Conservation (phyloP, 768 basidiomycete species). For the Agaricus sinodeliciosus region DNA sequence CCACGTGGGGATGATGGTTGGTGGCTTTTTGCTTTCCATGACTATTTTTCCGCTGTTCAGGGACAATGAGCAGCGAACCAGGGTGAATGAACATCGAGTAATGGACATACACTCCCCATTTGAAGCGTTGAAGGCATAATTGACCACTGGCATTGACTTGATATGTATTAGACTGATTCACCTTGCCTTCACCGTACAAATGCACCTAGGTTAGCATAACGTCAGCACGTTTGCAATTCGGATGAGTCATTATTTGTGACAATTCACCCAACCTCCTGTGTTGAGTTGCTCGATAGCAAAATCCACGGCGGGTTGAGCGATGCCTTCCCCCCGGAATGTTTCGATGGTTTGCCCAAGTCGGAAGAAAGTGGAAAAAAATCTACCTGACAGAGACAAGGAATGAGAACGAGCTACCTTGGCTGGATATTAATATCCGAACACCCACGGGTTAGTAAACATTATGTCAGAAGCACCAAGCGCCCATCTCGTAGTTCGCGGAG, state of each 20-base stretch:
- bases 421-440: conserved; percentile 9
- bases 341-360: conserved; percentile 86
- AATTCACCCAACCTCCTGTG: conserved; percentile 80
- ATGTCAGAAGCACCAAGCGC: conserved; percentile 89
- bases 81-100: background rate
- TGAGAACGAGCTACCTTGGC: background rate
- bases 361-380: conserved; percentile 81
- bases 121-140: conserved; percentile 65
- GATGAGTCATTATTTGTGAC: background rate
- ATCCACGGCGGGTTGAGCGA: conserved; percentile 85
- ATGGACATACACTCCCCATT: conserved; percentile 87
- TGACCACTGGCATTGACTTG: conserved; percentile 32
- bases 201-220: conserved; percentile 53
- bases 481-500: conserved; percentile 70
- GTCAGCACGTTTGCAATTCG: background rate
- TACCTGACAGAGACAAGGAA: conserved; percentile 31
- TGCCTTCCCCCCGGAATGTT: conserved; percentile 84
- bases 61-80: conserved; percentile 4
- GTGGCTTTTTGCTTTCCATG: conserved; percentile 51
- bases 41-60: conserved; percentile 69
- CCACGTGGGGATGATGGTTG: conserved; percentile 90
- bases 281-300: conserved; percentile 76
- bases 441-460: conserved; percentile 90
- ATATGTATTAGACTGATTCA: conserved; percentile 67
- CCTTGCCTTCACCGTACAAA: conserved; percentile 84